A percentile compares a stretch with the other conserved stretches of the same genome.
These are phyloP conservation scores for Setaria italica DNA, from an alignment of 202 grass and related monocot genomes.

Conservation along the genomic window DNA sequence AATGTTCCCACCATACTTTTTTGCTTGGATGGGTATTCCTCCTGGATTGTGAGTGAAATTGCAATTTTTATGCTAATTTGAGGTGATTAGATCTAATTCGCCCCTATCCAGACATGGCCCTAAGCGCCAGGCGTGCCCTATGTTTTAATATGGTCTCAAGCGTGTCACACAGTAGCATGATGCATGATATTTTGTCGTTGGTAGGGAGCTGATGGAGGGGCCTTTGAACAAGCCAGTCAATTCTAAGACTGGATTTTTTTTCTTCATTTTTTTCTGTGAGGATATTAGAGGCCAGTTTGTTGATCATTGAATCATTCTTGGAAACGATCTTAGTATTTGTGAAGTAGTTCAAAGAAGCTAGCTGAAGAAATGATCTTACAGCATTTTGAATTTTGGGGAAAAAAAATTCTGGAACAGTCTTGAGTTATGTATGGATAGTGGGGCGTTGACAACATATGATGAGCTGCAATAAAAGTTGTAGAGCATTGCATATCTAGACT, in stretches of 20 bases:
- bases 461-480: neutral
- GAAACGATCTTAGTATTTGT: constrained; percentile 9
- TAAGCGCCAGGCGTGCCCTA: neutral
- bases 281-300: neutral
- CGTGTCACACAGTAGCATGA: neutral
- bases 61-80: neutral
- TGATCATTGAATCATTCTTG: neutral
- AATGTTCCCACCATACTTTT: neutral
- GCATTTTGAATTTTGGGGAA: neutral
- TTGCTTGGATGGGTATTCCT: neutral
- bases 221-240: neutral
- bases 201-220: neutral
- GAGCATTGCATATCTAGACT: neutral
- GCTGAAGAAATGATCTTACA: neutral
- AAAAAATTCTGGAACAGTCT: neutral
- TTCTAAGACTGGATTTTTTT: neutral
- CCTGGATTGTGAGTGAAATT: neutral
- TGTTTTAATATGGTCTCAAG: neutral
- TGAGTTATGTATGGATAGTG: neutral
- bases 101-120: neutral
- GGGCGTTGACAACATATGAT: neutral
- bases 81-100: neutral
- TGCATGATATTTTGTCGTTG: neutral
- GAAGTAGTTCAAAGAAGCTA: neutral
- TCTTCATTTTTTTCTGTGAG: neutral